Evolutionary conservation across 2,329 filamentous ascomycete species (phyloP).

Genomic region (Trichophyton schoenleinii): DNA sequence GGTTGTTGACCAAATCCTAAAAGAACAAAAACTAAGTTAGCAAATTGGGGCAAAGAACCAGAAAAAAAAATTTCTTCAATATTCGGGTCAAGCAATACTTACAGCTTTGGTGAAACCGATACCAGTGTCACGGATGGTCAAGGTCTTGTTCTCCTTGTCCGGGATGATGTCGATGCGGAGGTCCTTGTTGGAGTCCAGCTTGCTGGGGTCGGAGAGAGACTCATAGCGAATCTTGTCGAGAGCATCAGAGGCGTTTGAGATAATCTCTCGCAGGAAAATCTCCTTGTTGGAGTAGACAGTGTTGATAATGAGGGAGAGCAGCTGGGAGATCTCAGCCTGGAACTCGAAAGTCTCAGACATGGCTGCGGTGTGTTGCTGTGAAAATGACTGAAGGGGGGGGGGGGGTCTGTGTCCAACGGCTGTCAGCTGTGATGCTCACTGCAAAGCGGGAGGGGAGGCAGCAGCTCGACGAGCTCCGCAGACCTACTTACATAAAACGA

Average conservation of each 20-base stretch:
- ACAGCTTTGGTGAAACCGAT: constrained; percentile 99
- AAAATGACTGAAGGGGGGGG: constrained; percentile 4
- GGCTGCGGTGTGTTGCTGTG: constrained; percentile 28
- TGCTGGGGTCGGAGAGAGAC: constrained; percentile 88
- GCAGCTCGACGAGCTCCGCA: constrained; percentile 9
- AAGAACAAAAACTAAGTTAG: constrained; percentile 10
- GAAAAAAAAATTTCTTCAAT: background rate
- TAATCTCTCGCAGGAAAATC: constrained; percentile 96
- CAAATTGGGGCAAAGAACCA: constrained; percentile 25
- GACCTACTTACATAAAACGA: background rate
- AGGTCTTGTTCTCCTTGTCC: constrained; percentile 91
- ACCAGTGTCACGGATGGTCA: constrained; percentile 95
- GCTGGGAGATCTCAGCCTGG: constrained; percentile 99
- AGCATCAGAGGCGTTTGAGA: constrained; percentile 97
- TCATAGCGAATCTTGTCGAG: constrained; percentile 99
- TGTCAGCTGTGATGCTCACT: background rate
- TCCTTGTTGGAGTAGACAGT: constrained; percentile 99
- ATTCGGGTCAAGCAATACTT: constrained; percentile 37
- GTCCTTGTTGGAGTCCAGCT: constrained; percentile 96
- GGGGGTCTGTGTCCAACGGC: background rate
- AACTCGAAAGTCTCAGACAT: constrained; percentile 99
- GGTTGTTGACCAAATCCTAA: constrained; percentile 97
- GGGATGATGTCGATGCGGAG: constrained; percentile 98
- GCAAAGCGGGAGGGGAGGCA: constrained; percentile 3
- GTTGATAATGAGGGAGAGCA: constrained; percentile 99